Conservation (phyloP, 768 basidiomycete species). For the Lactarius sp. region DNA sequence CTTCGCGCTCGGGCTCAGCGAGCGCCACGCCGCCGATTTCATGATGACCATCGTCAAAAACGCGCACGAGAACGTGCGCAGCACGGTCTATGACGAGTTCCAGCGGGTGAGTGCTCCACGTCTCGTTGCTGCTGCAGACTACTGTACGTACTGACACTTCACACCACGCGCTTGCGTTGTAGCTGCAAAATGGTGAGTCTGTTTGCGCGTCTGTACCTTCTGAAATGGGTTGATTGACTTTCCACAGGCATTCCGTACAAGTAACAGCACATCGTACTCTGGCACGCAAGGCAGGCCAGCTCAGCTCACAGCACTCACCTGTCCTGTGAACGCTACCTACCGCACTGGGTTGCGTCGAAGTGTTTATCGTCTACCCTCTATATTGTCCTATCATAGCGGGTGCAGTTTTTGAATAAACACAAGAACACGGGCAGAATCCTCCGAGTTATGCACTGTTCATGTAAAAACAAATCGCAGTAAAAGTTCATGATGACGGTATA, state of each 20-base stretch:
- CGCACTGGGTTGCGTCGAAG: neutral
- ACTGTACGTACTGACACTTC: too few relatives aligned
- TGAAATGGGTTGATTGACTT: neutral
- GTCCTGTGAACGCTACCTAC: neutral
- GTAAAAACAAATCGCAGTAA: constrained; percentile 1
- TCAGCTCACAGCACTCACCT: neutral
- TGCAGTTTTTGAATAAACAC: constrained; percentile 1
- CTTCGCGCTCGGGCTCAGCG: constrained; percentile 76
- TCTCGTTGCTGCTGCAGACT: too few relatives aligned
- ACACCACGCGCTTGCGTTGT: neutral
- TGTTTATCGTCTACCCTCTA: neutral
- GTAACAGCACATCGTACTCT: constrained; percentile 8
- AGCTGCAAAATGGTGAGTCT: constrained; percentile 47
- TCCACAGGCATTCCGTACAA: constrained; percentile 24
- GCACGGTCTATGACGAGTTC: constrained; percentile 94
- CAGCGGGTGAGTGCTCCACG: constrained; percentile 73
- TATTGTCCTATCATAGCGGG: neutral
- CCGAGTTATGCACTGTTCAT: constrained; percentile 9
- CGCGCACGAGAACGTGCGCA: constrained; percentile 92
- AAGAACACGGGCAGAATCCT: neutral
- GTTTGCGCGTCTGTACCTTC: neutral
- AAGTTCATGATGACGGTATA: constrained; percentile 17
- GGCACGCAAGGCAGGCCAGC: neutral
- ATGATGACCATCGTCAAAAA: constrained; percentile 88
- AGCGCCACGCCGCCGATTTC: constrained; percentile 88